phyloP scores from a whole-genome alignment of 306 rosid species.

The Oemleria cerasiformis region DNA sequence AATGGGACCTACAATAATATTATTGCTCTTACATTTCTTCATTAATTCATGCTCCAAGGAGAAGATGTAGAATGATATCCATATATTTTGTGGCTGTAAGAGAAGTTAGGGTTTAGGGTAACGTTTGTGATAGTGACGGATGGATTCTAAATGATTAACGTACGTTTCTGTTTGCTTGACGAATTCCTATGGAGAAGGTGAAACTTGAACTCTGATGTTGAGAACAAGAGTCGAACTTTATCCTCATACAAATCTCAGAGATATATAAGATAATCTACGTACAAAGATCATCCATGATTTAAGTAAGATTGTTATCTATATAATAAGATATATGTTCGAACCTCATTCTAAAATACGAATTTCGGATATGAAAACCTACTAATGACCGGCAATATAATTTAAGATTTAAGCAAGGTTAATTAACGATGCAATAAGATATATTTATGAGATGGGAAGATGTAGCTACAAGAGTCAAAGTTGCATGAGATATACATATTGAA shows the following conservation, averaged over 20 bases:
- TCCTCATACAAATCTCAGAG: no score
- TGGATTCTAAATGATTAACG: no score
- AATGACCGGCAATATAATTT: not conserved
- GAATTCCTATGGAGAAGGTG: no score
- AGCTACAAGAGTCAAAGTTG: conserved; percentile 22
- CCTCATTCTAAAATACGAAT: no score
- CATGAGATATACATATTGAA: not conserved
- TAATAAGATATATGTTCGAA: no score
- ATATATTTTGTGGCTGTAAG: not conserved
- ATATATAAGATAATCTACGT: no score
- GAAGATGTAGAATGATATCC: conserved; percentile 27
- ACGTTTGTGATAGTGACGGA: not conserved
- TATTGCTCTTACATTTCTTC: conserved; percentile 8
- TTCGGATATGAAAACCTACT: no score
- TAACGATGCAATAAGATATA: not conserved
- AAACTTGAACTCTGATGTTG: not conserved
- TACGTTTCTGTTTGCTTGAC: no score
- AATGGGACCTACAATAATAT: conserved; percentile 19
- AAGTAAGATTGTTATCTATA: no score
- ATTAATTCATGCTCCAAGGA: conserved; percentile 31
- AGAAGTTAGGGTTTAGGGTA: no score
- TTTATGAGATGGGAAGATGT: conserved; percentile 2
- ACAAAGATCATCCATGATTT: no score
- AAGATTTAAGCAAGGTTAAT: not conserved
- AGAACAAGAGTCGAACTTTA: not conserved